Percentiles rank a stretch among this genome's conserved stretches.
Conservation (phyloP, 495 filamentous ascomycete species). For the Neurospora intermedia region DNA sequence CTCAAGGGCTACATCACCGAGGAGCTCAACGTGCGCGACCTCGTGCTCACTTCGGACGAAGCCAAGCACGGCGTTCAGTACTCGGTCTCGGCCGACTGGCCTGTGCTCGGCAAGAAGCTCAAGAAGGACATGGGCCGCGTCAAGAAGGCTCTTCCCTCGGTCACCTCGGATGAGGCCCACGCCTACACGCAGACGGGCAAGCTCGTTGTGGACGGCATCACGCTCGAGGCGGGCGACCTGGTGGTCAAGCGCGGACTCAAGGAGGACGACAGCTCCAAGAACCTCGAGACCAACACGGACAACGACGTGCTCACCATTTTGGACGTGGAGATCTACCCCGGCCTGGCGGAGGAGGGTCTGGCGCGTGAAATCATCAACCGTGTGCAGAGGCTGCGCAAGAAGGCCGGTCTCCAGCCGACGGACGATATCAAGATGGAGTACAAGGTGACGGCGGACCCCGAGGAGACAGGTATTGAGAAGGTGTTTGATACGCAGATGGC, state of each 20-base stretch:
- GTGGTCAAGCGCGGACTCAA: conserved; percentile 71
- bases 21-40: conserved; percentile 79
- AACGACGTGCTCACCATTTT: conserved; percentile 36
- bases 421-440: conserved; percentile 39
- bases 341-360: conserved; percentile 32
- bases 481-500: conserved; percentile 60
- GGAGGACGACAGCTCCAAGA: conserved; percentile 52
- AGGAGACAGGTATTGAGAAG: conserved; percentile 60
- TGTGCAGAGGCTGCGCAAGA: conserved; percentile 36
- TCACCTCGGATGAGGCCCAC: conserved; percentile 71
- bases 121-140: conserved; percentile 87
- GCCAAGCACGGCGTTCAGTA: conserved; percentile 86
- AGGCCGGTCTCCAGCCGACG: conserved; percentile 32
- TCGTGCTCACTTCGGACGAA: conserved; percentile 82
- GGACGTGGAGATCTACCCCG: conserved; percentile 31
- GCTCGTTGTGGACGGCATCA: conserved; percentile 76
- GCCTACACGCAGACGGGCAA: conserved; percentile 56
- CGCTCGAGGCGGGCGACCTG: conserved; percentile 69
- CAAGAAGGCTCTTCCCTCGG: conserved; percentile 73
- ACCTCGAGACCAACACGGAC: conserved; percentile 77
- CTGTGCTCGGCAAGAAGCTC: conserved; percentile 88
- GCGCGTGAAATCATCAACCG: conserved; percentile 37
- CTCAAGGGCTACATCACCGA: conserved; percentile 77
- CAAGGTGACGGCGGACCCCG: conserved; percentile 50
- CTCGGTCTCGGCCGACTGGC: conserved; percentile 81